These are phyloP conservation scores for Candida coleopterorum DNA, from an alignment of 805 yeast species.

Conservation along the genomic window DNA sequence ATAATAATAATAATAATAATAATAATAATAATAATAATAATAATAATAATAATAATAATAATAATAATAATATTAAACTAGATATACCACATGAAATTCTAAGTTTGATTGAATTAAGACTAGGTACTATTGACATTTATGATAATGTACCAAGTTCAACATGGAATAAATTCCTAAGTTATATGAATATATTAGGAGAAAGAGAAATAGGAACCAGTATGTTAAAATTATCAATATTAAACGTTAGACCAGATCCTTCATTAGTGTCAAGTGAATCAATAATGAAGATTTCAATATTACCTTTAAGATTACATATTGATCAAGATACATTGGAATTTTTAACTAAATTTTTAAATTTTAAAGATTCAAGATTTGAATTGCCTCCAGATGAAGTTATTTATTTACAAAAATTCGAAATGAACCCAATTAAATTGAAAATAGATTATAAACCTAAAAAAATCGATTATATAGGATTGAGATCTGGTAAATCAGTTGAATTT, in stretches of 20 bases:
- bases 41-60: no score
- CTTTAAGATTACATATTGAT: constrained; percentile 80
- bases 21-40: no score
- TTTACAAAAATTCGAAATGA: constrained; percentile 63
- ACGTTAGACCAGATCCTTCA: constrained; percentile 58
- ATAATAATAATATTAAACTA: constrained; percentile 32
- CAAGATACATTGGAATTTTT: constrained; percentile 90
- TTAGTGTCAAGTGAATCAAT: constrained; percentile 68
- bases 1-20: no score
- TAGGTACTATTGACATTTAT: constrained; percentile 54
- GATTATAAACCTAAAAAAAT: constrained; percentile 92
- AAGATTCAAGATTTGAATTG: constrained; percentile 61
- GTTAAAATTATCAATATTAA: constrained; percentile 48
- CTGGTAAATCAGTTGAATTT: constrained; percentile 83
- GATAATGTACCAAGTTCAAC: constrained; percentile 85
- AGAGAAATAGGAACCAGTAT: constrained; percentile 66
- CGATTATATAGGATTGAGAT: constrained; percentile 76
- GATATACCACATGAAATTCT: constrained; percentile 38
- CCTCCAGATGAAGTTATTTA: constrained; percentile 64
- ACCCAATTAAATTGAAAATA: constrained; percentile 56
- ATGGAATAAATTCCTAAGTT: constrained; percentile 80
- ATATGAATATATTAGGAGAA: constrained; percentile 64
- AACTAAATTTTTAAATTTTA: constrained; percentile 75
- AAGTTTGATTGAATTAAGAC: constrained; percentile 43
- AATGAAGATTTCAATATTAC: constrained; percentile 53